Evolutionary conservation across 2,329 filamentous ascomycete genomes (phyloP).

Genomic region (Hypoxylon sp.): DNA sequence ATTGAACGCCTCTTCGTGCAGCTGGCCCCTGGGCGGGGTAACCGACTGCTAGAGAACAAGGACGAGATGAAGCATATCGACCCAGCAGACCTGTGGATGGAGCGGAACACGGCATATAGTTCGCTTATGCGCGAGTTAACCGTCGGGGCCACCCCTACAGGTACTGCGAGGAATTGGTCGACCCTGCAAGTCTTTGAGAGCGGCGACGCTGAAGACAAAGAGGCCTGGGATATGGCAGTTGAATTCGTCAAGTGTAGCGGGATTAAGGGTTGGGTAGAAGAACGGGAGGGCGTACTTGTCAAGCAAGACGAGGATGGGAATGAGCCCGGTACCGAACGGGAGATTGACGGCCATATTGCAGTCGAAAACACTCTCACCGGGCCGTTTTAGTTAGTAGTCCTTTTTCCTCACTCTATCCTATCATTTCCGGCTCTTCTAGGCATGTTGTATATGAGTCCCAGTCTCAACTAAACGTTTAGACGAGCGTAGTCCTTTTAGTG

Average conservation of each 20-base stretch:
- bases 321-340: conserved; percentile 7
- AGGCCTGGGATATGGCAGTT: conserved; percentile 62
- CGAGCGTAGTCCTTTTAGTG: neutral
- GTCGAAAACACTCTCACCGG: neutral
- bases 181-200: conserved; percentile 64
- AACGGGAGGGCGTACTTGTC: conserved; percentile 63
- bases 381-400: conserved; percentile 40
- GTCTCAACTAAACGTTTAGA: neutral
- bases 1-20: conserved; percentile 70
- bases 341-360: conserved; percentile 41
- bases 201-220: conserved; percentile 62
- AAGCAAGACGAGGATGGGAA: conserved; percentile 47
- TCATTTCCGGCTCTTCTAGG: neutral
- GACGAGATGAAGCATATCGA: conserved; percentile 59
- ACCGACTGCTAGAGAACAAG: conserved; percentile 55
- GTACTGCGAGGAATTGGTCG: conserved; percentile 56
- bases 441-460: neutral
- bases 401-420: conserved; percentile 11
- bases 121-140: conserved; percentile 60
- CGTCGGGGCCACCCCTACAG: conserved; percentile 30
- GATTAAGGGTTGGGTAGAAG: conserved; percentile 60
- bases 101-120: conserved; percentile 66
- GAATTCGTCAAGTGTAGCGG: conserved; percentile 57
- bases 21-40: conserved; percentile 56
- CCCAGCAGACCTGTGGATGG: conserved; percentile 65